Conservation (phyloP, 2,329 filamentous ascomycete genomes). For the Arthroderma sp. region DNA sequence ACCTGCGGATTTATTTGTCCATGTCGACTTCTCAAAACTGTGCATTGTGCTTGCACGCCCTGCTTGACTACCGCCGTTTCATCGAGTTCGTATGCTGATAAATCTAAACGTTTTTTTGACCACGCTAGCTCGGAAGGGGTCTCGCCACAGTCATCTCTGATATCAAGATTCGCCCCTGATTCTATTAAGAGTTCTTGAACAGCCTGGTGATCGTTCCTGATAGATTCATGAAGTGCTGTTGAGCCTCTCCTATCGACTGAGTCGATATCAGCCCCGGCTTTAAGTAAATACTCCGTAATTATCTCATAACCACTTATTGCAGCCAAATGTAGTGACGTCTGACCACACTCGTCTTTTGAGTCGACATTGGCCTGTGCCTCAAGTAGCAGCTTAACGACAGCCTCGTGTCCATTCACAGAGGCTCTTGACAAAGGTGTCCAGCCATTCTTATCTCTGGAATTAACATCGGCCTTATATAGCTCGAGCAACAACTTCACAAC, state of each 20-base stretch:
- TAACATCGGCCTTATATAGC: not conserved
- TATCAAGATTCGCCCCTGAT: not conserved
- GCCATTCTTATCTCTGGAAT: slow-evolving; percentile 7
- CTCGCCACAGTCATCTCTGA: not conserved
- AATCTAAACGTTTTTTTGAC: too few relatives aligned
- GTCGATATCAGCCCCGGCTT: not conserved
- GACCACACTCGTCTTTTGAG: not conserved
- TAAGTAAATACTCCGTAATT: not conserved
- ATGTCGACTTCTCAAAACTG: too few relatives aligned
- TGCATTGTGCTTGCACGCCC: too few relatives aligned
- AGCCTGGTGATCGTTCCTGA: too few relatives aligned
- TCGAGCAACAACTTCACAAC: not conserved
- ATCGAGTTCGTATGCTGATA: too few relatives aligned
- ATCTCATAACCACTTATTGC: not conserved
- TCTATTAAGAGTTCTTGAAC: not conserved
- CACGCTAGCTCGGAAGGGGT: too few relatives aligned
- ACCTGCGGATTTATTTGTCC: too few relatives aligned
- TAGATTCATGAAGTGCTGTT: not conserved
- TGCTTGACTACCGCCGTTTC: too few relatives aligned
- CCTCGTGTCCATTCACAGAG: slow-evolving; percentile 24
- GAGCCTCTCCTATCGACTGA: not conserved
- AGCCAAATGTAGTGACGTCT: slow-evolving; percentile 1
- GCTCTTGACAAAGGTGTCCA: slow-evolving; percentile 28
- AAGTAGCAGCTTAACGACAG: slow-evolving; percentile 20
- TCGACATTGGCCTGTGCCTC: not conserved